Evolutionary conservation across 805 yeast species (phyloP).

Genomic region (Cyberlindnera mississippiensis): DNA sequence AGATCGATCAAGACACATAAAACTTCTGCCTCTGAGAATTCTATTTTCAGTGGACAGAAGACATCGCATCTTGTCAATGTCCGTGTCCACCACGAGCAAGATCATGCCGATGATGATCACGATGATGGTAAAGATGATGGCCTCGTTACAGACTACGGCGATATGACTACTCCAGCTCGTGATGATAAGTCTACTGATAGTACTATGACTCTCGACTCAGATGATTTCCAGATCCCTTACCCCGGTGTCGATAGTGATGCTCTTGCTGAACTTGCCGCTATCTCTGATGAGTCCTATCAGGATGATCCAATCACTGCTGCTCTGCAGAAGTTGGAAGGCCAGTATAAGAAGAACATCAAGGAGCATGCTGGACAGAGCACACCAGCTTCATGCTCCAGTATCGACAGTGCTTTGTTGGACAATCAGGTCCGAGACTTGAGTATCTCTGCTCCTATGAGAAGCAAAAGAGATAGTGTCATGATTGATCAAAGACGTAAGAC

Average conservation of each 20-base stretch:
- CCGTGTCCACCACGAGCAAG: constrained; percentile 7
- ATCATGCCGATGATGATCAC: background rate
- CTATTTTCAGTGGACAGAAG: constrained; percentile 22
- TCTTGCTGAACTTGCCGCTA: constrained; percentile 73
- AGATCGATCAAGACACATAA: constrained; percentile 20
- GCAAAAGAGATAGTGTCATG: constrained; percentile 30
- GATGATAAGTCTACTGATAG: background rate
- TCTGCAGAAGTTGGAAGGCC: constrained; percentile 75
- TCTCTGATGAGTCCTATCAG: constrained; percentile 71
- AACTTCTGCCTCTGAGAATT: constrained; percentile 16
- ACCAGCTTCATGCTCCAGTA: constrained; percentile 10
- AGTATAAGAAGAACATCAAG: constrained; percentile 25
- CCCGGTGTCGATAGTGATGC: constrained; percentile 52
- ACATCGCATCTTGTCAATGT: constrained; percentile 16
- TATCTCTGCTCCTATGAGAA: constrained; percentile 14
- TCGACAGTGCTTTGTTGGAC: constrained; percentile 21
- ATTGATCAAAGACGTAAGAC: constrained; percentile 38
- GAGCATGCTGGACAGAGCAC: background rate
- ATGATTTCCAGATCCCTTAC: constrained; percentile 29
- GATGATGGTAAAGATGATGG: background rate
- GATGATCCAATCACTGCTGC: constrained; percentile 75
- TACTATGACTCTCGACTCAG: constrained; percentile 13
- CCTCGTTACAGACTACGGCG: background rate
- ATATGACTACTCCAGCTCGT: background rate
- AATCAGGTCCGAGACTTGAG: constrained; percentile 20